A percentile compares a stretch with the other conserved stretches of the same genome.
These are phyloP conservation scores for Candida nonsorbophila DNA, from an alignment of 805 yeast genomes.

Conservation along the genomic window DNA sequence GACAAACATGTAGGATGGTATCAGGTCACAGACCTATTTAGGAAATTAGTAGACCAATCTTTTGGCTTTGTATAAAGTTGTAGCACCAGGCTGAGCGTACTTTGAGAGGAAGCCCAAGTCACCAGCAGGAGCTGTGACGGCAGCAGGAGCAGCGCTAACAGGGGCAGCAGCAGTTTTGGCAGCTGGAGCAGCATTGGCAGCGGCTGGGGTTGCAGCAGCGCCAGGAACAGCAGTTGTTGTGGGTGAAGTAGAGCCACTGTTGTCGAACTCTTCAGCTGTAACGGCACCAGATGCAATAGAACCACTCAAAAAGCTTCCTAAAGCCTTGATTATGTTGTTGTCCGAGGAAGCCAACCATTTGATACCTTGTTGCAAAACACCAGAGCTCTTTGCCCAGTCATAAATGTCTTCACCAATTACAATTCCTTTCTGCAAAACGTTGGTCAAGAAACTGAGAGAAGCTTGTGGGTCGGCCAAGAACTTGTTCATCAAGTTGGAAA, in stretches of 20 bases:
- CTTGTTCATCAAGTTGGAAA: slow-evolving; percentile 23
- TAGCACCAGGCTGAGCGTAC: slow-evolving; percentile 12
- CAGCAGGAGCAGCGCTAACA: slow-evolving; percentile 7
- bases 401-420: slow-evolving; percentile 29
- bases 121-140: slow-evolving; percentile 7
- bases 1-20: too few species aligned
- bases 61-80: slow-evolving; percentile 17
- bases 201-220: slow-evolving; percentile 9
- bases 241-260: slow-evolving; percentile 11
- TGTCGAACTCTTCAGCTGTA: slow-evolving; percentile 11
- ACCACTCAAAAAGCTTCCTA: slow-evolving; percentile 20
- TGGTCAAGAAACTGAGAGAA: slow-evolving; percentile 24
- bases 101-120: slow-evolving; percentile 11
- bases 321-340: slow-evolving; percentile 8
- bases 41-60: slow-evolving; percentile 17
- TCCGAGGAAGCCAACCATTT: slow-evolving; percentile 21
- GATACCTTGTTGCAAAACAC: slow-evolving; percentile 24
- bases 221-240: slow-evolving; percentile 12
- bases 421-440: slow-evolving; percentile 28
- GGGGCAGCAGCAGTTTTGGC: slow-evolving; percentile 6
- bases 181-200: slow-evolving; percentile 5
- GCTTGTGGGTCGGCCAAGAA: slow-evolving; percentile 33
- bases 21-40: too few species aligned
- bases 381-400: slow-evolving; percentile 32
- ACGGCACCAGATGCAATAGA: slow-evolving; percentile 19